Conservation (phyloP, 495 filamentous ascomycete species). For the Pseudevernia furfuracea region DNA sequence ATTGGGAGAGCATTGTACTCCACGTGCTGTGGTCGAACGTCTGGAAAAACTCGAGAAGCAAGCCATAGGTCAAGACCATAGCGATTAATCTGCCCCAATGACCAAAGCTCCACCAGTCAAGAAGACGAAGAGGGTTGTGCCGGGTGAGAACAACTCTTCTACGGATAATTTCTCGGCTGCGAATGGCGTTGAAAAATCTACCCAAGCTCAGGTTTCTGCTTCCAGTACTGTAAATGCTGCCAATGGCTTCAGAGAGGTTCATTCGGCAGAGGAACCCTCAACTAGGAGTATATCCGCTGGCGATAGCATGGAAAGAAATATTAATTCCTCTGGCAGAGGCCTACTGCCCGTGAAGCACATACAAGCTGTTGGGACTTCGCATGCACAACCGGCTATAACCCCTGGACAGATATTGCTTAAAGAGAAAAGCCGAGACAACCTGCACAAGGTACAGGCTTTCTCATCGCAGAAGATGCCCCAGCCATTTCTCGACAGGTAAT, state of each 20-base stretch:
- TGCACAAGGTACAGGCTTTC: neutral
- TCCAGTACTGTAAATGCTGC: neutral
- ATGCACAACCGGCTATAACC: neutral
- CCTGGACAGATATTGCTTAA: neutral
- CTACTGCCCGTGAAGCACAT: neutral
- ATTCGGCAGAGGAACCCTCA: neutral
- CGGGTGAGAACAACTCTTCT: neutral
- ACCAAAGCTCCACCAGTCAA: neutral
- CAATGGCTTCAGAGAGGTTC: neutral
- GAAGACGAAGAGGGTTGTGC: neutral
- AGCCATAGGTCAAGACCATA: neutral
- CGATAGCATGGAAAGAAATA: neutral
- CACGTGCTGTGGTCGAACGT: neutral
- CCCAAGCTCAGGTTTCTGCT: neutral
- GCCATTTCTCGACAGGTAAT: slow-evolving; percentile 3
- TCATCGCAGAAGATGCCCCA: slow-evolving; percentile 1
- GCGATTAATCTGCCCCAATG: neutral
- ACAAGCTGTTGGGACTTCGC: neutral
- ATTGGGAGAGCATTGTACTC: neutral
- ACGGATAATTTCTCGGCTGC: neutral
- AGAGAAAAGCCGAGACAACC: neutral
- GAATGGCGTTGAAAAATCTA: neutral
- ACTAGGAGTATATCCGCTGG: neutral
- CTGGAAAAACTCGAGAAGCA: neutral
- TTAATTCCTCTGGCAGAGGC: neutral